Evolutionary conservation across 495 filamentous ascomycete genomes (phyloP), one percentile per base, ranked within the genome.

Genomic region (Aspergillus wentii): DNA sequence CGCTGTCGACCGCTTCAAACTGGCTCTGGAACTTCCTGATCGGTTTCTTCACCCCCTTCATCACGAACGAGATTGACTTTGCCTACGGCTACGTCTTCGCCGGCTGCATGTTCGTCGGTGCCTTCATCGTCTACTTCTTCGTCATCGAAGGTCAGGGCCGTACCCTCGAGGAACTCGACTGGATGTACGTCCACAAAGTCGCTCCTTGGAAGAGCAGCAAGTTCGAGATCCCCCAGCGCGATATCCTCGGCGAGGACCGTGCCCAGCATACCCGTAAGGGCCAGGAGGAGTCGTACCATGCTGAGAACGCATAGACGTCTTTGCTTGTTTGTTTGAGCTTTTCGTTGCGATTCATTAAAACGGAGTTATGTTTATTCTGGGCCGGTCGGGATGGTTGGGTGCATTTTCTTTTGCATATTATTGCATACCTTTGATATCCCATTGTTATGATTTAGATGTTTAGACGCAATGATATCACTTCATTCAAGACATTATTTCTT

Each of bases 11-110:
- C 0, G 78, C 82, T 7, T 76, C 78, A 22, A 94, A 91, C 65
- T 94, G 88, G 88, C 66, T 79, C 16, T 90, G 81, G 80, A 94
- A 92, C 56, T 94, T 90, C 67, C 54, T 90, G 34, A 75, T 91
- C 44, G 74, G 76, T 8, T 87, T 88, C 66, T 83, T 88, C 59
- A 87, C 85, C 0, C 80, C 85, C 0, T 79, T 83, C 54, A 85
- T 86, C 48, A 79, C 75, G 7, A 51, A 55, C 1, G 69, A 67
- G 2, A 88, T 91, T 47, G 69, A 76, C 30, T 89, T 79, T 61
- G 59, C 67, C 5, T 88, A 86, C 53, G 85, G 86, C 11, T 90
- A 83, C 52, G 76, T 91, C 45, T 88, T 90, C 41, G 84, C 80
- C 0, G 79, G 64, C 2, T 85, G 79, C 56, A 76, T 80, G 48